A percentile compares a stretch with the other conserved stretches of the same genome.
Evolutionary conservation across 306 rosid genomes (phyloP).

Genomic region (Alnus glutinosa): DNA sequence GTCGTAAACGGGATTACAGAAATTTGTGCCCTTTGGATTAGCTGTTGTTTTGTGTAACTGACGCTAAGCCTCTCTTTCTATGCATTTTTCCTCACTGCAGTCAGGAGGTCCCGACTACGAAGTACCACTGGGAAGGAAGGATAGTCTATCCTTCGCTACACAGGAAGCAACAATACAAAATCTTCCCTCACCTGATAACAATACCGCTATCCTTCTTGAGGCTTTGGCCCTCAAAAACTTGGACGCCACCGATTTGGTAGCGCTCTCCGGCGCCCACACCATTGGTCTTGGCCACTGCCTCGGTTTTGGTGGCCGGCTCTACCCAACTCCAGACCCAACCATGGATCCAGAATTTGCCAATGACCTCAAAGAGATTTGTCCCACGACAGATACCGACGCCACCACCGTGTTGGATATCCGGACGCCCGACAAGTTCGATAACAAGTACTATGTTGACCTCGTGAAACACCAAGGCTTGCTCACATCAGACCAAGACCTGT

Average conservation of each 20-base stretch:
- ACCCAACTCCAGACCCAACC: slow-evolving; percentile 54
- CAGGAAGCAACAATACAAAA: slow-evolving; percentile 18
- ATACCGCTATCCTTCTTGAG: slow-evolving; percentile 31
- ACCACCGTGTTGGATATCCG: slow-evolving; percentile 50
- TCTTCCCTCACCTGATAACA: slow-evolving; percentile 54
- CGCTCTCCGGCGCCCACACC: slow-evolving; percentile 83
- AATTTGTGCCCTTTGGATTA: too few species aligned
- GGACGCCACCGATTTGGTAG: slow-evolving; percentile 52
- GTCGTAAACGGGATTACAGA: too few species aligned
- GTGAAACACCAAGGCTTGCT: slow-evolving; percentile 66
- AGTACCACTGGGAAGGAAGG: slow-evolving; percentile 64
- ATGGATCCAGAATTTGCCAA: slow-evolving; percentile 53
- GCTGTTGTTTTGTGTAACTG: too few species aligned
- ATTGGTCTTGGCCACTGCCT: slow-evolving; percentile 57
- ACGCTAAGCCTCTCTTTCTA: too few species aligned
- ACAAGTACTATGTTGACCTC: slow-evolving; percentile 64
- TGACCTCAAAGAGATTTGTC: slow-evolving; percentile 49
- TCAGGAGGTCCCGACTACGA: slow-evolving; percentile 67
- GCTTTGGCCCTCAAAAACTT: slow-evolving; percentile 47
- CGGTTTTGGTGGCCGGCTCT: slow-evolving; percentile 51
- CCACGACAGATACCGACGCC: not conserved
- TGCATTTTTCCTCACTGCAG: slow-evolving; percentile 25
- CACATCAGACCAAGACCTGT: slow-evolving; percentile 70
- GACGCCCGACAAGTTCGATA: slow-evolving; percentile 60
- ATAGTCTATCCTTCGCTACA: slow-evolving; percentile 53